Percentiles rank a stretch among this genome's conserved stretches.
Conservation (phyloP, 345 rosid genomes). For the Balakata baccata region DNA sequence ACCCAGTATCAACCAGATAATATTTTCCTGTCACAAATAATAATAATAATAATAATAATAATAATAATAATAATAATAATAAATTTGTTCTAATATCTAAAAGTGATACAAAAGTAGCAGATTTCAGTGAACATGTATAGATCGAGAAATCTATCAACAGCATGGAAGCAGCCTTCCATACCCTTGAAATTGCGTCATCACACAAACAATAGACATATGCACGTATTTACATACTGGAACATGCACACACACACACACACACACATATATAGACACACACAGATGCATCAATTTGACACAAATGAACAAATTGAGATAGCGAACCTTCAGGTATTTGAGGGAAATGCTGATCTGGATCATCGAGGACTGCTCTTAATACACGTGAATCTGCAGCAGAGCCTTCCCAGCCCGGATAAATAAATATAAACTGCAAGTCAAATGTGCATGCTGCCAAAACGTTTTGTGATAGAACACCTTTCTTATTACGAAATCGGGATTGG, state of each 20-base stretch:
- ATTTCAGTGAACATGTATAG: not conserved
- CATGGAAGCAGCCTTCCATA: not conserved
- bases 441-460: conserved; percentile 81
- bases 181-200: not conserved
- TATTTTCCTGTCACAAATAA: conserved; percentile 51
- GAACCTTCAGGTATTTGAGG: conserved; percentile 68
- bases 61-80: not conserved
- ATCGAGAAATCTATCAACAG: not conserved
- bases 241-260: not conserved
- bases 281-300: not conserved
- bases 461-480: conserved; percentile 59
- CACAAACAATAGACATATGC: not conserved
- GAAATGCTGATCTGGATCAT: conserved; percentile 78
- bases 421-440: conserved; percentile 68
- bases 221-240: not conserved
- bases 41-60: not conserved
- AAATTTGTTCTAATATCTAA: not conserved
- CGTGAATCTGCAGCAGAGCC: conserved; percentile 73
- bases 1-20: conserved; percentile 65
- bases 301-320: not conserved
- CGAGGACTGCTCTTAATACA: conserved; percentile 66
- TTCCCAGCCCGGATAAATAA: conserved; percentile 82
- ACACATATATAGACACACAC: not conserved
- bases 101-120: conserved; percentile 6
- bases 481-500: conserved; percentile 67